Evolutionary conservation across 768 basidiomycete species (phyloP).

Genomic region (Pulveroboletus sp.): DNA sequence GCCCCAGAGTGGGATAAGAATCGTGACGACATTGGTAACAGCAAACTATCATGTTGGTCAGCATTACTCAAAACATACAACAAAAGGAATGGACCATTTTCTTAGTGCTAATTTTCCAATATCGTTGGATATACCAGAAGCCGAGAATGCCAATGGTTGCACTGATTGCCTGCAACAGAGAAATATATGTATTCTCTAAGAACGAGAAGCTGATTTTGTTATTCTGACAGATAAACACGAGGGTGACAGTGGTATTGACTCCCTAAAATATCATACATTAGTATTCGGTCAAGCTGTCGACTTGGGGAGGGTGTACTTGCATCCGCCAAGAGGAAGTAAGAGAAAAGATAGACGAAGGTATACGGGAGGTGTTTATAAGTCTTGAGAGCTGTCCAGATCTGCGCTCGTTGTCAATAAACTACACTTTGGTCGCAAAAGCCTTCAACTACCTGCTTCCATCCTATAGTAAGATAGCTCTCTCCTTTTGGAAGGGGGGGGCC

Average conservation of each 20-base stretch:
- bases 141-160: conserved; percentile 70
- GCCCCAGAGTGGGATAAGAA: conserved; percentile 82
- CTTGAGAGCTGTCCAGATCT: conserved; percentile 77
- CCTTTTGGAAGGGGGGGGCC: conserved; percentile 78
- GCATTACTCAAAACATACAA: not conserved
- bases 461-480: conserved; percentile 74
- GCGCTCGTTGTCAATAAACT: conserved; percentile 2
- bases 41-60: conserved; percentile 48
- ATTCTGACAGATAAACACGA: conserved; percentile 77
- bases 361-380: conserved; percentile 77
- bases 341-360: conserved; percentile 77
- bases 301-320: conserved; percentile 35
- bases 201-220: conserved; percentile 81
- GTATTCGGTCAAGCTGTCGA: too few relatives aligned
- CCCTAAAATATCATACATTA: conserved; percentile 43
- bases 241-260: conserved; percentile 74
- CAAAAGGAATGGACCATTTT: conserved; percentile 54
- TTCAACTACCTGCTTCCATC: conserved; percentile 74
- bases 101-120: conserved; percentile 79
- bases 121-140: conserved; percentile 81
- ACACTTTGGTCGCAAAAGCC: not conserved
- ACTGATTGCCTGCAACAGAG: conserved; percentile 71
- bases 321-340: conserved; percentile 79
- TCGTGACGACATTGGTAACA: conserved; percentile 72
- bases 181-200: conserved; percentile 76